phyloP scores from a whole-genome alignment of 495 filamentous ascomycete species.

The Aspergillus nidulans region DNA sequence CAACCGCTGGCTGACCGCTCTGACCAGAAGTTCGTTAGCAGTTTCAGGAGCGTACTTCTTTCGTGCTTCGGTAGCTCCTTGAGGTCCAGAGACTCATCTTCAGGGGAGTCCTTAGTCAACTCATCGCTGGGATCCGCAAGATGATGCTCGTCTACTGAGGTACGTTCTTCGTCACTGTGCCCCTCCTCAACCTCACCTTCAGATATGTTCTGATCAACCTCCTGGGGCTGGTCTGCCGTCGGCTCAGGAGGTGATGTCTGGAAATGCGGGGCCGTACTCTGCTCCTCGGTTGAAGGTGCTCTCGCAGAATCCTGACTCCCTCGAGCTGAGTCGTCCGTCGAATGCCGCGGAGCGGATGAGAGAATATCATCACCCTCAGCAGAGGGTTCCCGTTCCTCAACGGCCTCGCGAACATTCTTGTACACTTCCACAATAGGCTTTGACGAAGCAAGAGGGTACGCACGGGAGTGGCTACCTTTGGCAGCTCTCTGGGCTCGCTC shows the following conservation, averaged over 20 bases:
- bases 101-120: slow-evolving; percentile 53
- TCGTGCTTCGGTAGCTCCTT: slow-evolving; percentile 86
- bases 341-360: slow-evolving; percentile 24
- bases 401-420: slow-evolving; percentile 84
- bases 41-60: slow-evolving; percentile 85
- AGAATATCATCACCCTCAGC: slow-evolving; percentile 56
- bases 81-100: slow-evolving; percentile 52
- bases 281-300: slow-evolving; percentile 19
- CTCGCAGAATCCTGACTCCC: slow-evolving; percentile 27
- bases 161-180: slow-evolving; percentile 64
- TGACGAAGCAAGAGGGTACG: slow-evolving; percentile 85
- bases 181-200: slow-evolving; percentile 63
- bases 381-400: slow-evolving; percentile 72
- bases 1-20: slow-evolving; percentile 95
- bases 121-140: slow-evolving; percentile 63
- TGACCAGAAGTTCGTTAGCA: slow-evolving; percentile 96
- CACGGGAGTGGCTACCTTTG: slow-evolving; percentile 73
- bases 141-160: slow-evolving; percentile 59
- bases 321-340: slow-evolving; percentile 25
- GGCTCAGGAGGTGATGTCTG: slow-evolving; percentile 34
- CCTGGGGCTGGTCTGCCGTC: slow-evolving; percentile 48
- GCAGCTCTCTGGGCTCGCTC: slow-evolving; percentile 78
- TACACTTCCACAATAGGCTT: slow-evolving; percentile 96
- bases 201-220: slow-evolving; percentile 51
- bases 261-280: slow-evolving; percentile 17